Base-by-base conservation (phyloP, 2,329 filamentous ascomycete species). In the Botryosphaeria dothidea region DNA sequence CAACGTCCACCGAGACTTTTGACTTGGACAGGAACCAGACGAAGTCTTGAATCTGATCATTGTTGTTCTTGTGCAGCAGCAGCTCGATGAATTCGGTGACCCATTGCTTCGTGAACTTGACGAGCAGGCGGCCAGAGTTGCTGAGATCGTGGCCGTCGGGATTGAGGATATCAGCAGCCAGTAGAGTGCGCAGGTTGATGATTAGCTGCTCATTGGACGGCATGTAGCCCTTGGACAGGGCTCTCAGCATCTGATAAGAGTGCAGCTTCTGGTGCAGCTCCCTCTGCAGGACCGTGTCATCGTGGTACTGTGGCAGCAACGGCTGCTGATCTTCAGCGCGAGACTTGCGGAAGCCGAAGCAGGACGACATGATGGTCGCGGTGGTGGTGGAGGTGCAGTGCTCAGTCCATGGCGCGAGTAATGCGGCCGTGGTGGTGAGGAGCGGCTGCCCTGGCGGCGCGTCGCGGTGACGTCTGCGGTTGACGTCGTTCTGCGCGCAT, bases 21-120 rank as follows among this genome's bases (percentile, higher is more conserved):
- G 92, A 89, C 74, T 91, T 90, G 68, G 88, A 82, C 52, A 96
- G 77, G 71, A 90, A 93, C 93, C 93, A 97, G 43, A 97, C 83
- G 68, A 97, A 91, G 71, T 97, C 92, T 76, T 98, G 94, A 19
- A 98, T 86, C 75, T 97, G 90, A 77, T 98, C 92, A 17, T 86
- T 78, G 67, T 83, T 81, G 76, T 97, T 97, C 81, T 97, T 98
- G 77, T 93, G 84, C 64, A 87, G 83, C 51, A 97, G 75, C 5
- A 97, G 79, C n/a, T 92, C 87, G 71, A 96, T 94, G 75, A 97
- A 88, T 65, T 93, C 85, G 65, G 88, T 85, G 7, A 97, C 81
- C 86, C 88, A 94, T 69, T 90, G 83, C 74, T 90, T 91, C 56
- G 84, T 83, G 72, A 90, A 90, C 66, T 89, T 89, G 61, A 91